phyloP scores from a whole-genome alignment of 2,329 filamentous ascomycete genomes.

The Colletotrichum melonis region DNA sequence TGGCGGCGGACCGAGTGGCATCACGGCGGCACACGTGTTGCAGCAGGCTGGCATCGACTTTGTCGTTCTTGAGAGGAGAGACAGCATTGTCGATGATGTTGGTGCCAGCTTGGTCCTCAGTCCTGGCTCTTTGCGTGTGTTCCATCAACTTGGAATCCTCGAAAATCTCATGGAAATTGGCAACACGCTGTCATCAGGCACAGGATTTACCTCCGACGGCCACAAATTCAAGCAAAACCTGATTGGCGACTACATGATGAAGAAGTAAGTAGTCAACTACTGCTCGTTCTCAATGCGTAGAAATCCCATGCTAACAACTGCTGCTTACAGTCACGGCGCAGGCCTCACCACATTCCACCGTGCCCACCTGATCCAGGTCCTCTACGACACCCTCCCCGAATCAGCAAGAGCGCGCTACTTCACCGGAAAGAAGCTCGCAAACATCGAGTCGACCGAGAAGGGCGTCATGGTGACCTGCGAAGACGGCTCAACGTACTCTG shows the following conservation, averaged over 20 bases:
- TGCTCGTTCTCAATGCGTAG: neutral
- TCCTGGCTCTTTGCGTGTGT: constrained; percentile 41
- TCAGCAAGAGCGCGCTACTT: constrained; percentile 42
- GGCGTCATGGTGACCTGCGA: constrained; percentile 44
- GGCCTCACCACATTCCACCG: constrained; percentile 46
- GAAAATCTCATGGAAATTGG: constrained; percentile 24
- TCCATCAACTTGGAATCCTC: constrained; percentile 47
- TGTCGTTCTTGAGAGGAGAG: constrained; percentile 45
- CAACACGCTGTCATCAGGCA: neutral
- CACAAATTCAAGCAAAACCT: constrained; percentile 6
- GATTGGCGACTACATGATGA: neutral
- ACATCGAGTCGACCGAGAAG: constrained; percentile 37
- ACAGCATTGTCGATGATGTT: constrained; percentile 39
- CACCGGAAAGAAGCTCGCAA: constrained; percentile 40
- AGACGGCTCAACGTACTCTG: constrained; percentile 47
- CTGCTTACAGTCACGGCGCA: constrained; percentile 41
- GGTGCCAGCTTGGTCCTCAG: constrained; percentile 44
- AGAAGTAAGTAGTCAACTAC: constrained; percentile 2
- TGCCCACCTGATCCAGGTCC: constrained; percentile 45
- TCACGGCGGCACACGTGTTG: constrained; percentile 45
- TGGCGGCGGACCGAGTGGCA: constrained; percentile 45
- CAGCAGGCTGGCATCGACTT: constrained; percentile 47
- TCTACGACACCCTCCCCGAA: constrained; percentile 45
- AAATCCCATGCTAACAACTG: neutral
- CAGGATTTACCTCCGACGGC: constrained; percentile 15